These are phyloP conservation scores for Nicotiana tabacum DNA, from an alignment of 257 asterid genomes.

Conservation along the genomic window DNA sequence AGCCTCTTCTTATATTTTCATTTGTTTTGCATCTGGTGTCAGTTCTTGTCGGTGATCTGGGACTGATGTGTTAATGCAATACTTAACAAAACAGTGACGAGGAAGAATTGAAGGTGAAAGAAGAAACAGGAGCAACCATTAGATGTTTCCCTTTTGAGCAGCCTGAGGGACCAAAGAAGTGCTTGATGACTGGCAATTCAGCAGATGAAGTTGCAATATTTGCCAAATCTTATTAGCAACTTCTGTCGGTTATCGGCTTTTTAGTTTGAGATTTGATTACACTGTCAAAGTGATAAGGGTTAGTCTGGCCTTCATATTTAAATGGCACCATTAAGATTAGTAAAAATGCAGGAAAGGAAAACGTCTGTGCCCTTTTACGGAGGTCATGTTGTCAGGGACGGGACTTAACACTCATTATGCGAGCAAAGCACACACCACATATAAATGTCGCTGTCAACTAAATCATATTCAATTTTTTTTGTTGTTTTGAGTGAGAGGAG, in stretches of 20 bases:
- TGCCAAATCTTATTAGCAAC: constrained; percentile 74
- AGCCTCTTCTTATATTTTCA: not conserved
- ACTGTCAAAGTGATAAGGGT: not conserved
- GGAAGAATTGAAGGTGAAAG: constrained; percentile 82
- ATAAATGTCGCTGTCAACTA: not conserved
- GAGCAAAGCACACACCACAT: not conserved
- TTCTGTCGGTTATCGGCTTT: not conserved
- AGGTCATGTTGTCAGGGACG: not conserved
- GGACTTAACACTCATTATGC: not conserved
- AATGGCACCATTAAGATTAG: not conserved
- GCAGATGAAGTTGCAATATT: constrained; percentile 94
- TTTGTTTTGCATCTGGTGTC: not conserved
- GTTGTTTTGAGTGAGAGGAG: not conserved
- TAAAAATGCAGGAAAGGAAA: not conserved
- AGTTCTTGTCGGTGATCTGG: not conserved
- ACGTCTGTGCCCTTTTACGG: no score
- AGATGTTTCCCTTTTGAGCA: constrained; percentile 96
- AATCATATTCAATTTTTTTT: not conserved
- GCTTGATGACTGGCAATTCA: constrained; percentile 83
- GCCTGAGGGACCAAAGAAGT: constrained; percentile 62
- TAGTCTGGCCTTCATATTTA: not conserved
- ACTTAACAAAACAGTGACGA: constrained; percentile 37
- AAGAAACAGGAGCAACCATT: constrained; percentile 94
- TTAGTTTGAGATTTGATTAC: not conserved
- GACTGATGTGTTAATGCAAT: not conserved